Evolutionary conservation across 2,329 filamentous ascomycete species (phyloP), one percentile per base, ranked within the genome.

Genomic region (Venturiaceae sp.): DNA sequence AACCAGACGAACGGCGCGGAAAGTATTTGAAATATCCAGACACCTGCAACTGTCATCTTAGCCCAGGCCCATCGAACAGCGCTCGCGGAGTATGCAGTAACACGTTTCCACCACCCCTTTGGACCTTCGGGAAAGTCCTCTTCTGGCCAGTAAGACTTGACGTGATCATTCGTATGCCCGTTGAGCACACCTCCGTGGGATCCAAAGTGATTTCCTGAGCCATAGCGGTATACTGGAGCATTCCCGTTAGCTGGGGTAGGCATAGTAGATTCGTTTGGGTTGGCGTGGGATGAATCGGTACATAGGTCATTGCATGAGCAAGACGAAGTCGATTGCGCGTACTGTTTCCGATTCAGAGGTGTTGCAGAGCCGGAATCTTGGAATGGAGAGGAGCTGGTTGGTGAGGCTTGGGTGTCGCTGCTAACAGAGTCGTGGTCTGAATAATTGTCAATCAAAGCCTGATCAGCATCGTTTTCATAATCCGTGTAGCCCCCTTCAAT

Each of bases 401-500:
- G 57, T 11, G 26, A 67, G 34, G 61, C 61, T 1, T 56, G 61
- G 47, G 60, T 62, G 26, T 36, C 8, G 32, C 21, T 32, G 16
- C 28, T 37, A 21, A 26, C 23, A 5, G 23, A 21, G 9, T 52
- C 47, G n/a, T 65, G 63, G 13, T 63, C 59, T 14, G 61, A 58
- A 53, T 70, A 68, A 58, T 68, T 44, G 82, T 78, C 56, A 80
- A 75, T 47, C 67, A 74, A 57, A 57, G 54, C 54, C 16, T 57
- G 72, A 67, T 4, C 71, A 46, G 32, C 14, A 28, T 41, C 67
- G 47, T 82, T 79, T 11, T 77, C 73, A 21, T 79, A 72, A 53
- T 82, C 81, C 57, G 73, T 75, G 66, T 84, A 85, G 16, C 86
- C 74, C 53, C 71, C 72, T 60, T 78, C 76, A 53, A 75, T 67